phyloP scores from a whole-genome alignment of 2,329 filamentous ascomycete species.

The Pestalotiopsis sp. region DNA sequence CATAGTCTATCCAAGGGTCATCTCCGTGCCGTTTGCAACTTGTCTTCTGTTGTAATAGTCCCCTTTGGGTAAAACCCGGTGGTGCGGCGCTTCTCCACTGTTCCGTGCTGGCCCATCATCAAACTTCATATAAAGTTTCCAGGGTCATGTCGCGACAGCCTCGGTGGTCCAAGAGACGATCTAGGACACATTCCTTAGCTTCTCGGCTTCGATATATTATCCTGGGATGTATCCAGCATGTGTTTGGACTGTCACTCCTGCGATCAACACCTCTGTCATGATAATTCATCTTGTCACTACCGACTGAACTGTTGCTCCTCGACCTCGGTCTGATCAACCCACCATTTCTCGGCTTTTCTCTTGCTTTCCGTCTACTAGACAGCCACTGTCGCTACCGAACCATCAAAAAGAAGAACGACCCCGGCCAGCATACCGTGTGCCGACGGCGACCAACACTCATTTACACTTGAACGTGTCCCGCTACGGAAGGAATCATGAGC shows the following conservation, averaged over 20 bases:
- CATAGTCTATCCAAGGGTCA: constrained; percentile 37
- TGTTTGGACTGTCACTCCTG: background rate
- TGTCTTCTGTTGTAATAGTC: constrained; percentile 19
- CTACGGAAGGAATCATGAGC: constrained; percentile 33
- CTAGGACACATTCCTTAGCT: background rate
- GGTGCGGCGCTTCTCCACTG: constrained; percentile 27
- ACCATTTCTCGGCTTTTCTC: background rate
- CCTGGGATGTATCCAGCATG: constrained; percentile 6
- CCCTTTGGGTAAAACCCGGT: constrained; percentile 21
- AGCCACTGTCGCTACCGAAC: constrained; percentile 3
- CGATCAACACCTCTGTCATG: constrained; percentile 7
- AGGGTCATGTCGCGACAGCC: constrained; percentile 19
- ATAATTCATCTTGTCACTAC: constrained; percentile 6
- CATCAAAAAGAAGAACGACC: background rate
- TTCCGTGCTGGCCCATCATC: constrained; percentile 21
- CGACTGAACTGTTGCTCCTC: background rate
- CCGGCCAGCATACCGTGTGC: background rate
- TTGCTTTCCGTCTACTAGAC: background rate
- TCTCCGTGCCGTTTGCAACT: constrained; percentile 37
- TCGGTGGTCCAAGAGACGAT: constrained; percentile 9
- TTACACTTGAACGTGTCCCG: background rate
- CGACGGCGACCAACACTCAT: background rate
- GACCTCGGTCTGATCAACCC: background rate
- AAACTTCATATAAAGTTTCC: constrained; percentile 24
- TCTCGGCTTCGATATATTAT: constrained; percentile 6